A percentile compares a stretch with the other conserved stretches of the same genome.
Conservation (phyloP, 495 filamentous ascomycete species). For the Paragyromitra xinjiangensis region DNA sequence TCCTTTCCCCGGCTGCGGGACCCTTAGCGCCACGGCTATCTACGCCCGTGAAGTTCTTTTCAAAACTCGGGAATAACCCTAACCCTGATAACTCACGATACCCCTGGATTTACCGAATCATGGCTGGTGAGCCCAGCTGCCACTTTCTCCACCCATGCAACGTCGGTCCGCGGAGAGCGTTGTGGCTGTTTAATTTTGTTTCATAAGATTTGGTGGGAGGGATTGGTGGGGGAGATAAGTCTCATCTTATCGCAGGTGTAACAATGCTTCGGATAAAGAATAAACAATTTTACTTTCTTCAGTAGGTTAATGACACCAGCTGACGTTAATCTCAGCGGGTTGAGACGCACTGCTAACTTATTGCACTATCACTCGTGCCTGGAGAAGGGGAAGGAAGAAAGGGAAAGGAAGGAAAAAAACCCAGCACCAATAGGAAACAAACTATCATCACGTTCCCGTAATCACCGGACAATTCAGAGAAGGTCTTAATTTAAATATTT, state of each 20-base stretch:
- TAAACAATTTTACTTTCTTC: neutral
- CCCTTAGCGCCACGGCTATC: neutral
- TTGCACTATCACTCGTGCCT: too few relatives aligned
- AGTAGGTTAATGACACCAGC: neutral
- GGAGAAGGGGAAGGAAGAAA: too few relatives aligned
- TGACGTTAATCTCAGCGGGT: neutral
- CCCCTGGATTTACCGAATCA: neutral
- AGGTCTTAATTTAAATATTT: conserved; percentile 6
- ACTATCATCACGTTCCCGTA: neutral
- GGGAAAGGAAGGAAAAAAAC: neutral
- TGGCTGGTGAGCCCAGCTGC: neutral
- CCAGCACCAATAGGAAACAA: neutral
- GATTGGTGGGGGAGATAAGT: neutral
- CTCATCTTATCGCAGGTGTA: neutral
- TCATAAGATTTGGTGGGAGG: neutral
- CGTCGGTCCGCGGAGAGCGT: neutral
- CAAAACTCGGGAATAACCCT: neutral
- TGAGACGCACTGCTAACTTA: too few relatives aligned
- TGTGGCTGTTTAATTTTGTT: conserved; percentile 3
- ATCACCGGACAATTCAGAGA: neutral
- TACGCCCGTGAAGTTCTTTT: neutral
- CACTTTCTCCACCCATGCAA: neutral
- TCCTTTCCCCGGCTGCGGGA: neutral
- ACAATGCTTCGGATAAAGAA: neutral
- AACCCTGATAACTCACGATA: conserved; percentile 9